Base-by-base conservation (phyloP, 305 asterid species). In the Nicotiana rustica region DNA sequence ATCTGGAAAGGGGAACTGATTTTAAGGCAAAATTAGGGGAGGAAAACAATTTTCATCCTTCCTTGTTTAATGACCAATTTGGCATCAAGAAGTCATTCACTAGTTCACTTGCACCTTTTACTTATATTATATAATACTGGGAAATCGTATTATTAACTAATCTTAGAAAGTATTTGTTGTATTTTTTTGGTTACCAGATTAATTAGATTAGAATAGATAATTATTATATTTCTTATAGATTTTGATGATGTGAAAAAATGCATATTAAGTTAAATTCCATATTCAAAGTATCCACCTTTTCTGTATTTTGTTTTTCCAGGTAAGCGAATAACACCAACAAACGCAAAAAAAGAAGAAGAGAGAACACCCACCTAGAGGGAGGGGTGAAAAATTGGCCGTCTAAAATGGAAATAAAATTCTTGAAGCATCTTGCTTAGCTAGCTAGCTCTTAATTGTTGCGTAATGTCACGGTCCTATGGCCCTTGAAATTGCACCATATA, bases 391-490 rank as follows among this genome's bases (percentile, higher is more conserved):
- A 25, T 49, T 29, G 10, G 29, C 80, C 80, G 65, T 75, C 5
- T 18, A 15, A 52, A 49, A 21, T 29, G 21, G 44, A 75, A 75
- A 75, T 41, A 75, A 75, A 15, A 52, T 49, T 75, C 29, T 55
- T 75, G 47, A 25, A 75, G 80, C 80, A 75, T 75, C 80, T 52
- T 73, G 41, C 29, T 13, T 52, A 49, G 47, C 4, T 67, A 33
- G 12, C 73, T 67, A 67, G 25, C 10, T 75, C 41, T 15, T 75
- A 52, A 75, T 75, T 52, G 15, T 29, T 52, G 19, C 31, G 47
- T 75, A 75, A 29, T 75, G 17, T 52, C 47, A 75, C 52, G 10
- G 3, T 75, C 65, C 25, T 75, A 71, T 71, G 78, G 41, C 78
- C 78, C 62, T 71, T 52, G 15, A 75, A 75, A 25, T 25, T 75